phyloP scores from a whole-genome alignment of 2,329 filamentous ascomycete genomes.

The Alternaria atra region DNA sequence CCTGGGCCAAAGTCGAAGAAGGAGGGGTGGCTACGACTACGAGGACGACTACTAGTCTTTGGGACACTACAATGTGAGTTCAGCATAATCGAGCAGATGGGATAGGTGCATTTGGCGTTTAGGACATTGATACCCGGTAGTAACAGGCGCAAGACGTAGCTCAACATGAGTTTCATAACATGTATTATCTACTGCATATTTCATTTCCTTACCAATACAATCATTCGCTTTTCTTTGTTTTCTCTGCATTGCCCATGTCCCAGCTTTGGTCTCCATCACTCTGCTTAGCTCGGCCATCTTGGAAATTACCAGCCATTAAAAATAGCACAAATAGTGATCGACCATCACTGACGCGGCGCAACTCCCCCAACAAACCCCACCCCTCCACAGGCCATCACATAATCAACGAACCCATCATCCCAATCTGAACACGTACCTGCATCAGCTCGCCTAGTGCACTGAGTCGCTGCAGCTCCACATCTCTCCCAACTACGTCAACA shows the following conservation, averaged over 20 bases:
- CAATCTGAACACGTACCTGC: background rate
- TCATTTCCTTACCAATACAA: background rate
- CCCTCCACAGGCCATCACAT: background rate
- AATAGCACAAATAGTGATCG: background rate
- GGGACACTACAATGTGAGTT: background rate
- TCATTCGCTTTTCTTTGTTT: background rate
- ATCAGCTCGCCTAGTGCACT: background rate
- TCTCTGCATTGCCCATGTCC: background rate
- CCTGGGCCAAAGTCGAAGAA: conserved; percentile 9
- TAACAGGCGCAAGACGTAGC: background rate
- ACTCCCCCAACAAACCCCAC: background rate
- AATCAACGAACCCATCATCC: background rate
- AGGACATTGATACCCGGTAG: conserved; percentile 1
- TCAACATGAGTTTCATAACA: background rate
- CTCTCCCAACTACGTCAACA: background rate
- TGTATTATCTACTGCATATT: background rate
- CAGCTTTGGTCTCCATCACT: background rate
- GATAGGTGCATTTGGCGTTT: conserved; percentile 6
- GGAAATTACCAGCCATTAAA: background rate
- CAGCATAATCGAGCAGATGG: background rate
- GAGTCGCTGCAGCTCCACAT: background rate
- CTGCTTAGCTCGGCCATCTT: background rate
- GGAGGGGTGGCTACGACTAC: conserved; percentile 7
- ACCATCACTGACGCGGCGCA: background rate
- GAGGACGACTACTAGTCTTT: conserved; percentile 1